Base-by-base conservation (phyloP, 2,329 filamentous ascomycete species). In the Leptographium radiaticola region DNA sequence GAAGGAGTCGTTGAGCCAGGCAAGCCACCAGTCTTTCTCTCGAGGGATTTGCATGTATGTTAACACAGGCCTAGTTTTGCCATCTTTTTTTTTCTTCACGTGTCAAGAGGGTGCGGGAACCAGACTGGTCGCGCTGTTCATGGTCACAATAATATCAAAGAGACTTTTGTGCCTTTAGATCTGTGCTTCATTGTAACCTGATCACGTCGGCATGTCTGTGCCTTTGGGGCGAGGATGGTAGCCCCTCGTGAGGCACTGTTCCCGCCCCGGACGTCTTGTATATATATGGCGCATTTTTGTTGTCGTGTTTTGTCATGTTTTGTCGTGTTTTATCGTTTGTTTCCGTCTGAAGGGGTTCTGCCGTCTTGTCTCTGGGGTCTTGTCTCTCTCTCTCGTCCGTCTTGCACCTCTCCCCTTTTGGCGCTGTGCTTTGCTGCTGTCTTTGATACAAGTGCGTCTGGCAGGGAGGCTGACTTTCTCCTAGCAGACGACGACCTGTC, bases 1-100 rank as follows among this genome's bases (percentile, higher is more conserved):
- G 38, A 38, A 46, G 47, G 46, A 49, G 31, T 42, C 50, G 67
- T 71, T 68, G 75, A 68, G 70, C 73, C 75, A 79, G 77, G 77
- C 79, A 80, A 77, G 78, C 79, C 76, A 81, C 81, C 79, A 80
- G 78, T 83, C 80, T 81, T 83, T 79, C 74, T 76, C 47, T 53
- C 72, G 70, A 70, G 66, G 65, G 65, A 20, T 67, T 62, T 63
- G 64, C 70, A 80, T 84, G 81, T 84, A 84, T 75, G 79, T 83
- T 83, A 83, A 82, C 72, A 63, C 69, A 66, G 60, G 62, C 66
- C 65, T 55, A 56, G 56, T 51, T 55, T 51, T 50, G n/a, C 18
- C 25, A 33, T 50, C 10, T 34, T 18, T 43, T 36, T 15, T 16
- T 51, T 18, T 54, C 38, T 31, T 25, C 31, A 9, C 10, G 47